Conservation (phyloP, 1,284 basidiomycete species). For the Clitocybe nebularis region DNA sequence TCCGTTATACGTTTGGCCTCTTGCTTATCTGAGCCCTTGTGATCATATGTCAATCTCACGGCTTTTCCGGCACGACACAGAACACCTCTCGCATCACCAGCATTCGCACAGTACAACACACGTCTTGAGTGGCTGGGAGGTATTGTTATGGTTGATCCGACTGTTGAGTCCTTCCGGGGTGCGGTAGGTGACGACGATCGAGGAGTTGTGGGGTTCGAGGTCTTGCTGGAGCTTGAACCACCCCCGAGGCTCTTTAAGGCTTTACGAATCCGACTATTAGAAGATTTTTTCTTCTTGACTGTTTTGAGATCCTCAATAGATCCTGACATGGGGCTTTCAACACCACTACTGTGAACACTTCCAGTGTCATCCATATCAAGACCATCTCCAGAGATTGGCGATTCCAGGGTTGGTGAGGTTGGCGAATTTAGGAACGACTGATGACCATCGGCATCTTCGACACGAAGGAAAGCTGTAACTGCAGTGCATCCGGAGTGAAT, state of each 20-base stretch:
- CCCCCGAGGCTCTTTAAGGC: conserved; percentile 51
- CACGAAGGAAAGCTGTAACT: conserved; percentile 94
- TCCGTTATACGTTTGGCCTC: conserved; percentile 97
- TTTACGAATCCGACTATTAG: conserved; percentile 50
- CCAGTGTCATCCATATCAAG: conserved; percentile 27
- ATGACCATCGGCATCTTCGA: conserved; percentile 75
- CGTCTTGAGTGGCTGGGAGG: conserved; percentile 56
- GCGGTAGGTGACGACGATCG: conserved; percentile 36
- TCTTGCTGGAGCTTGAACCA: conserved; percentile 30
- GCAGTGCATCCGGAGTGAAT: conserved; percentile 98
- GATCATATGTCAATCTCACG: conserved; percentile 94
- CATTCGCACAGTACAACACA: conserved; percentile 95
- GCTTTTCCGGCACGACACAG: conserved; percentile 88
- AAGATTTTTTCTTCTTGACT: conserved; percentile 40
- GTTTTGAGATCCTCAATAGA: conserved; percentile 20
- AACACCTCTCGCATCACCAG: conserved; percentile 89
- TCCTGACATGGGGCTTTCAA: conserved; percentile 20
- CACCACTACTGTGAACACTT: conserved; percentile 27
- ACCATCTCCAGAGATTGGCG: conserved; percentile 30
- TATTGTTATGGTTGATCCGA: conserved; percentile 30
- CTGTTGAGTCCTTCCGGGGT: conserved; percentile 25
- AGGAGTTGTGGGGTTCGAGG: conserved; percentile 27
- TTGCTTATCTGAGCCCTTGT: conserved; percentile 96
- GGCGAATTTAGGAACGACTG: conserved; percentile 55
- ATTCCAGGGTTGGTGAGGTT: conserved; percentile 26